Base-by-base conservation (phyloP, 495 filamentous ascomycete genomes). In the Xylaria venustula region DNA sequence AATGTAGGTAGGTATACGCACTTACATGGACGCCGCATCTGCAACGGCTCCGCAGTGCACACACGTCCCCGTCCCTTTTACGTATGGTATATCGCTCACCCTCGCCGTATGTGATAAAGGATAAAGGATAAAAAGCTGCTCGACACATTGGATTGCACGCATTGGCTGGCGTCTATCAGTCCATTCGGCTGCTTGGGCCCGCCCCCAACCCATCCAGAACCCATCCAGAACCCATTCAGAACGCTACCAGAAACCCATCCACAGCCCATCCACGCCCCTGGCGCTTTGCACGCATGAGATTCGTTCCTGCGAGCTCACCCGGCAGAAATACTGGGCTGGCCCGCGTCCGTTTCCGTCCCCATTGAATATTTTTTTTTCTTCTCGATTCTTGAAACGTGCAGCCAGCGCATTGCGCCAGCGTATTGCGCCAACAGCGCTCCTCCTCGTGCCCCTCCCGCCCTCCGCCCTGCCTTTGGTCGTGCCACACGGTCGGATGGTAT, bases 121-220 rank as follows among this genome's bases (percentile, higher is more conserved):
- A 22, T 28, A n/a, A n/a, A n/a, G n/a, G n/a, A n/a, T n/a, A n/a
- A n/a, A n/a, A n/a, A n/a, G n/a, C n/a, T n/a, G n/a, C n/a, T n/a
- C n/a, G n/a, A n/a, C n/a, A n/a, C n/a, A n/a, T n/a, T n/a, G n/a
- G n/a, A n/a, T n/a, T n/a, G 22, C 48, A 55, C 57, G 46, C 64
- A 67, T 65, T 69, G 68, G 69, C 64, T 56, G 53, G 48, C 63
- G 67, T 67, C 65, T 77, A 78, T 77, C 74, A 75, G 71, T 73
- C 64, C 61, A 58, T 50, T 62, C 60, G 64, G 66, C 66, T 75
- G 68, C 66, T 64, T 58, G 30, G 63, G 51, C 65, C 69, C 67
- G 65, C 61, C 42, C 67, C 61, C 60, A 64, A 61, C 66, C n/a
- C n/a, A n/a, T n/a, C n/a, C n/a, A n/a, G n/a, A n/a, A n/a, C 65